phyloP scores from a whole-genome alignment of 176 grass and related monocot species.

The Bolboschoenus planiculmis region DNA sequence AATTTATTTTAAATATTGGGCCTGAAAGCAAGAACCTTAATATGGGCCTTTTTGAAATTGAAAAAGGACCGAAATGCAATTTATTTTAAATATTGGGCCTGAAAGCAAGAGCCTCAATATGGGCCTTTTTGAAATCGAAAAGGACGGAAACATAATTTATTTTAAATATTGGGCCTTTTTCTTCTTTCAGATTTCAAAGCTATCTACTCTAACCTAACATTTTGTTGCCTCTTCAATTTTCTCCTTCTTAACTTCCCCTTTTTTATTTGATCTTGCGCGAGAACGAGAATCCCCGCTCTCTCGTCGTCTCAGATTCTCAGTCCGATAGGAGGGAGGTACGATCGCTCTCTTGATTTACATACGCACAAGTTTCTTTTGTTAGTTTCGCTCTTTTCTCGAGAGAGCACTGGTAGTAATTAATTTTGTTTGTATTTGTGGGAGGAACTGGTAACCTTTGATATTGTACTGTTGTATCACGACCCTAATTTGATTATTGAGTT shows the following conservation, averaged over 20 bases:
- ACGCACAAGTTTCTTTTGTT: background rate
- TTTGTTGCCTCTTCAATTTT: background rate
- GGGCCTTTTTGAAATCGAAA: no score
- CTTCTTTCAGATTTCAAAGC: no score
- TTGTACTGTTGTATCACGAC: background rate
- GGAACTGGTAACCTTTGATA: background rate
- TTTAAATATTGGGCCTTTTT: no score
- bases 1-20: background rate
- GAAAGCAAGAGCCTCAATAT: no score
- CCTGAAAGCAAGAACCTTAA: no score
- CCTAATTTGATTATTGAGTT: background rate
- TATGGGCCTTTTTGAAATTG: no score
- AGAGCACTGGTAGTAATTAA: background rate
- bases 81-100: no score
- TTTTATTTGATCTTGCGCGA: background rate
- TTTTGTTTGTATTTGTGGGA: background rate
- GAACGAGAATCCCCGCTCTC: background rate
- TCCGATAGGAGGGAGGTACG: background rate
- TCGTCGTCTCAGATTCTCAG: background rate
- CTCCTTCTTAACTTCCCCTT: background rate
- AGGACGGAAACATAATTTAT: no score
- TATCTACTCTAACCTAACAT: background rate
- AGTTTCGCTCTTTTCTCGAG: background rate
- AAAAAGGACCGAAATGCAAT: no score
- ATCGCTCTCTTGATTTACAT: background rate